These are phyloP conservation scores for Brassica incana DNA, from an alignment of 345 rosid genomes.

Conservation along the genomic window DNA sequence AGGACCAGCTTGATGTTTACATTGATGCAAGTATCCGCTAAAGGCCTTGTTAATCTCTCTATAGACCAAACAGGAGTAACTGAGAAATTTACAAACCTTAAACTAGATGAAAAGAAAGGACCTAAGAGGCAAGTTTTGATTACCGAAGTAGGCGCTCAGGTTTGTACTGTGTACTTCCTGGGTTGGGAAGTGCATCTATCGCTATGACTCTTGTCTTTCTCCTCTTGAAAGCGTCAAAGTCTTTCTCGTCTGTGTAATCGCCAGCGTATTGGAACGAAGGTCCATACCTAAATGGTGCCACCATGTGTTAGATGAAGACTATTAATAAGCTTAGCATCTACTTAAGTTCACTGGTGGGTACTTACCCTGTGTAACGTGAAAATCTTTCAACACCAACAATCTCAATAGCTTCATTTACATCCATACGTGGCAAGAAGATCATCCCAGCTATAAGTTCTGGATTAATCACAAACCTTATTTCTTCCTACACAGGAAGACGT, in stretches of 20 bases:
- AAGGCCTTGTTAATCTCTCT: conserved; percentile 79
- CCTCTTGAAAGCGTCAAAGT: conserved; percentile 55
- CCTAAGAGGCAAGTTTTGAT: background rate
- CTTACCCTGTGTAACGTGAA: conserved; percentile 75
- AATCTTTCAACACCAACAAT: conserved; percentile 85
- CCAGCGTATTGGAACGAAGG: conserved; percentile 81
- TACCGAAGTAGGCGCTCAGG: conserved; percentile 56
- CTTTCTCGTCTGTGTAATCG: conserved; percentile 60
- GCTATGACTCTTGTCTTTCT: conserved; percentile 71
- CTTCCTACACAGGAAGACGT: conserved; percentile 59
- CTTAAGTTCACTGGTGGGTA: background rate
- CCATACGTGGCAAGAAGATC: conserved; percentile 92
- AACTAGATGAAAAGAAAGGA: background rate
- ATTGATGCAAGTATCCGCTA: conserved; percentile 70
- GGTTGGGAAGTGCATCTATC: conserved; percentile 70
- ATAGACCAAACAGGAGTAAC: background rate
- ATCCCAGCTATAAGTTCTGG: conserved; percentile 88
- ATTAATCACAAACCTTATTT: conserved; percentile 84
- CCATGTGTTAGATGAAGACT: conserved; percentile 12
- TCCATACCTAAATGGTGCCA: conserved; percentile 58
- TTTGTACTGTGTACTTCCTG: conserved; percentile 54
- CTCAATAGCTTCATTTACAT: conserved; percentile 79
- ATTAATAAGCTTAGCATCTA: conserved; percentile 12
- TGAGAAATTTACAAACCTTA: background rate
- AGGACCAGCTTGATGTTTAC: conserved; percentile 39